These are phyloP conservation scores for Selaginella tamariscina DNA, from an alignment of 75 land plant species.

Conservation along the genomic window DNA sequence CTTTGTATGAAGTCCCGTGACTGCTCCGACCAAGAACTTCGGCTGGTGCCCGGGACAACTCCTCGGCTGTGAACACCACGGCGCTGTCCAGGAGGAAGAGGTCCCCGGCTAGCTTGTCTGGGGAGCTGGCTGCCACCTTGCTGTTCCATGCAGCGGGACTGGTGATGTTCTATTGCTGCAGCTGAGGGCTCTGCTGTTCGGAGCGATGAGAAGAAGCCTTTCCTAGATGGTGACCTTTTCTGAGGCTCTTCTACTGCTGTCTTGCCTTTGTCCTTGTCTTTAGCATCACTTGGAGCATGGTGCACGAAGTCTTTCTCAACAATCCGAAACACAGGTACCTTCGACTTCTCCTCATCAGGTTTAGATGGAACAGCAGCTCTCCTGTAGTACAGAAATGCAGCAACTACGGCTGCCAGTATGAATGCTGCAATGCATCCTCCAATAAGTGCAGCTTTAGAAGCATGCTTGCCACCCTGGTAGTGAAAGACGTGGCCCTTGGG, in stretches of 20 bases:
- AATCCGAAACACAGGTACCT: not conserved
- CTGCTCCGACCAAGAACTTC: conserved; percentile 12
- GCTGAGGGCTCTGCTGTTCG: not conserved
- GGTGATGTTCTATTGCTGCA: no score
- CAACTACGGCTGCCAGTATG: conserved; percentile 39
- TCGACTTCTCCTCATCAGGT: not conserved
- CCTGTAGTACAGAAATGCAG: conserved; percentile 37
- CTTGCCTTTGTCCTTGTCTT: not conserved
- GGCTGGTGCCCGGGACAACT: conserved; percentile 8
- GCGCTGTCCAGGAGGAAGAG: not conserved
- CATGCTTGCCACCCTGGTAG: conserved; percentile 18
- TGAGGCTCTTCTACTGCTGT: not conserved
- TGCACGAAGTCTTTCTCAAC: not conserved
- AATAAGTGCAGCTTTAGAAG: conserved; percentile 37
- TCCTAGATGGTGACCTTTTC: not conserved
- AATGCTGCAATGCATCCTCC: conserved; percentile 49
- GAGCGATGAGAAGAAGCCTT: not conserved
- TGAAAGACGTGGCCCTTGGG: conserved; percentile 7
- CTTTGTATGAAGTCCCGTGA: conserved; percentile 8
- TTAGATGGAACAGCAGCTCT: not conserved
- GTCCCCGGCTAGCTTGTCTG: conserved; percentile 12
- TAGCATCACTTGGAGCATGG: not conserved
- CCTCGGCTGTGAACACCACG: conserved; percentile 6
- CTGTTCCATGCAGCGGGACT: not conserved
- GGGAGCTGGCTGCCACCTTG: not conserved